Evolutionary conservation across 2,329 filamentous ascomycete genomes (phyloP), one percentile per base, ranked within the genome.

Genomic region (Aschersonia sp.): DNA sequence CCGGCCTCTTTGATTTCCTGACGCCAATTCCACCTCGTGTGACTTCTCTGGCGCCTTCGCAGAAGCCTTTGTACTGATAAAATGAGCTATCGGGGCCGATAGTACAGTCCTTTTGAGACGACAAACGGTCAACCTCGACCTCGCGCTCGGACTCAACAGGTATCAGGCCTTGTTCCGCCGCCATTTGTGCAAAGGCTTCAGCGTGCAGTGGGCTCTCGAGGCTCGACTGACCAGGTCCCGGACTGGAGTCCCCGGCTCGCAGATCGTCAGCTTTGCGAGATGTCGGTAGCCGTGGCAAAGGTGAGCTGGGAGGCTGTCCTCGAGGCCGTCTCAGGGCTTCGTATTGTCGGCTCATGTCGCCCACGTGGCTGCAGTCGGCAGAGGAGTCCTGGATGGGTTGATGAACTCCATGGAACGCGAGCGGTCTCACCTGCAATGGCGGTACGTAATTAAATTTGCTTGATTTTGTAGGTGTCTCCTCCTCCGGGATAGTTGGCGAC

Each of bases 11-110:
- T 4, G 69, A 66, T 53, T 68, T 72, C 55, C 68, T 73, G 44
- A 77, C 66, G 6, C 73, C 74, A 4, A 68, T 57, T 2, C 67
- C 68, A 1, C 75, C 75, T 37, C 63, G 62, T 31, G 70, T 58
- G 1, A 71, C 67, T 12, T 74, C 71, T 44, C 68, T 69, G 6
- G 75, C 75, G 1, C 75, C 75, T 22, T 70, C 67, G 42, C 75
- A 79, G 53, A 78, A 76, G 1, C 73, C 74, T 47, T 73, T 76
- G 39, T 72, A 61, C 8, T 69, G 60, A 45, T 72, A 69, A 51
- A 76, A 77, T 0, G 74, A 76, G 52, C 72, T 75, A 8, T 60
- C 51, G 2, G 56, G 51, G 8, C 60, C 66, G 37, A 78, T 73
- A 5, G 54, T 65, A 52, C 67, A 70, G 43, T 71, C 68, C 12